Evolutionary conservation across 106 monocot genomes (phyloP).

Genomic region (Dendrobium officinale): DNA sequence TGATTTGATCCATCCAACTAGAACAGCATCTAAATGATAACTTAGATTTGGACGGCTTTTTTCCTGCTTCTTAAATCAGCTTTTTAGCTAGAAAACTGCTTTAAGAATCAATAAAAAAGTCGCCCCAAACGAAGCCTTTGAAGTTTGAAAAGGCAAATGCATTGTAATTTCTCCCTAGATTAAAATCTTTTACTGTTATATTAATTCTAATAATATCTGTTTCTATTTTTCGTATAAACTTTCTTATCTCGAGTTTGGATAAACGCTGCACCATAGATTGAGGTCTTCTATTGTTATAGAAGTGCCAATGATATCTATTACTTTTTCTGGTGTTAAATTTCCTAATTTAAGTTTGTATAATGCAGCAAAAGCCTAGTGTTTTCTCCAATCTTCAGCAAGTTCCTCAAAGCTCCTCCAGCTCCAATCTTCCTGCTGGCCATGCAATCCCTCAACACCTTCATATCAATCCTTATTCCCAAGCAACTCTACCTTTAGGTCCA

Average conservation of each 20-base stretch:
- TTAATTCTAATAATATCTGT: too few relatives aligned
- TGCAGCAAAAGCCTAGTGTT: conserved; percentile 53
- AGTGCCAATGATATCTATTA: not conserved
- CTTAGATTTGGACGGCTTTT: not conserved
- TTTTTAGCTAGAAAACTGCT: too few relatives aligned
- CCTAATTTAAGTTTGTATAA: not conserved
- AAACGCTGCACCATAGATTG: too few relatives aligned
- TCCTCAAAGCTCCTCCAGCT: not conserved
- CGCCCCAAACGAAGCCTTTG: not conserved
- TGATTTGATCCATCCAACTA: not conserved
- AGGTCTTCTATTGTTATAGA: not conserved
- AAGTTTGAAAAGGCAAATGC: not conserved
- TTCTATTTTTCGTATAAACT: too few relatives aligned
- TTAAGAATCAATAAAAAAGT: too few relatives aligned
- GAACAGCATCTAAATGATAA: not conserved
- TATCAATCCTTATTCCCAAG: conserved; percentile 73
- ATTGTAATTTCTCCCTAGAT: not conserved
- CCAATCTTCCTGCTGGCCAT: conserved; percentile 31
- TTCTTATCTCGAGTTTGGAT: too few relatives aligned
- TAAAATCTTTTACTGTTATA: not conserved
- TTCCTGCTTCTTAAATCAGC: too few relatives aligned
- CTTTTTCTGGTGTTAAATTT: not conserved
- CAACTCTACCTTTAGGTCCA: conserved; percentile 70
- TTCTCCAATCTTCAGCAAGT: conserved; percentile 31
- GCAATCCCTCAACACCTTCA: conserved; percentile 71